phyloP scores from a whole-genome alignment of 371 early-diverging fungal genomes.

The Dichotomocladium elegans region DNA sequence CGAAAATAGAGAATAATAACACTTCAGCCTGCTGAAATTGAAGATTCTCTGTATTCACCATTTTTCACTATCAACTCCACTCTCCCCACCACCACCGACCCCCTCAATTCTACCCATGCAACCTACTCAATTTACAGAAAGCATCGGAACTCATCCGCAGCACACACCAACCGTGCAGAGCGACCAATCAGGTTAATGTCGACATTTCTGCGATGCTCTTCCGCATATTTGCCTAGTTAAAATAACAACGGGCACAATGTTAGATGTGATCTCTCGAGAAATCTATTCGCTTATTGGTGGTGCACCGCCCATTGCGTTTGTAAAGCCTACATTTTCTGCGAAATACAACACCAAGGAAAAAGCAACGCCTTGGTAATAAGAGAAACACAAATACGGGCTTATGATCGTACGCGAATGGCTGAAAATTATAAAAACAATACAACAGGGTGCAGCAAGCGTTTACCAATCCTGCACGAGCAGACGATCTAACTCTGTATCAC shows the following conservation, averaged over 20 bases:
- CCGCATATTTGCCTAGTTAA: too few relatives aligned
- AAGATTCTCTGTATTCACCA: too few relatives aligned
- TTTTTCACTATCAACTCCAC: too few relatives aligned
- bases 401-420: not conserved
- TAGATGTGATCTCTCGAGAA: slow-evolving; percentile 66
- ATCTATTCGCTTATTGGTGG: slow-evolving; percentile 66
- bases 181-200: too few relatives aligned
- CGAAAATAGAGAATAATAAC: too few relatives aligned
- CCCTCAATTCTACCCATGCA: too few relatives aligned
- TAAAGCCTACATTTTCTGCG: slow-evolving; percentile 64
- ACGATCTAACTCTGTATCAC: slow-evolving; percentile 67
- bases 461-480: slow-evolving; percentile 74
- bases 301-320: slow-evolving; percentile 65
- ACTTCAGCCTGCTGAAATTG: too few relatives aligned
- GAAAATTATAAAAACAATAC: not conserved
- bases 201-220: too few relatives aligned
- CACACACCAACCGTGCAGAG: too few relatives aligned
- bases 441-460: slow-evolving; percentile 67
- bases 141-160: too few relatives aligned
- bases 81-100: too few relatives aligned
- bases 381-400: not conserved
- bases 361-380: slow-evolving; percentile 56
- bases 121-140: too few relatives aligned
- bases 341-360: slow-evolving; percentile 66
- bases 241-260: not conserved